Conservation (phyloP, 192 early-diverging fungal species). For the Linnemannia hyalina region DNA sequence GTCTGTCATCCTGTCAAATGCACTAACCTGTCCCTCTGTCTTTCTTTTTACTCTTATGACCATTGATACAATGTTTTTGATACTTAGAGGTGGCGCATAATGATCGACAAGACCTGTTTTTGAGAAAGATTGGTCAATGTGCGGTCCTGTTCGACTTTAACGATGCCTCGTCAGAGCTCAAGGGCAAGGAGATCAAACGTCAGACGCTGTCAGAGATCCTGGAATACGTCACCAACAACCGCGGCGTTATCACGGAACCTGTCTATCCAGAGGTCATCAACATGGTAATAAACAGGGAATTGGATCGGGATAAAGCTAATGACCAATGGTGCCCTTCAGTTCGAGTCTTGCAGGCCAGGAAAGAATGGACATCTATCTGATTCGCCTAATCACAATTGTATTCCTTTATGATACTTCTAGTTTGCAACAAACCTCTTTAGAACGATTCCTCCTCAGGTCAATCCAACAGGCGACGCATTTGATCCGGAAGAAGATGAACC, state of each 20-base stretch:
- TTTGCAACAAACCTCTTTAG: slow-evolving; percentile 95
- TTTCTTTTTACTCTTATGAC: not conserved
- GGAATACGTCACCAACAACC: slow-evolving; percentile 89
- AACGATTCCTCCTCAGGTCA: slow-evolving; percentile 94
- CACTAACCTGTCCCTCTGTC: not conserved
- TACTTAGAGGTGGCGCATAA: slow-evolving; percentile 78
- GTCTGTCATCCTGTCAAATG: not conserved
- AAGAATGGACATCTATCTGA: not conserved
- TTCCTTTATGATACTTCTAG: slow-evolving; percentile 46
- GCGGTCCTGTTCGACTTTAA: slow-evolving; percentile 94
- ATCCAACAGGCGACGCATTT: slow-evolving; percentile 93
- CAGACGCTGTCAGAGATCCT: slow-evolving; percentile 89
- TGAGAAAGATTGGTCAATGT: slow-evolving; percentile 93
- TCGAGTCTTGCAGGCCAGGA: not conserved
- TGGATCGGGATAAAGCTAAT: not conserved
- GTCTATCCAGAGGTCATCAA: slow-evolving; percentile 92
- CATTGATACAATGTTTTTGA: not conserved
- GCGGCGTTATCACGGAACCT: slow-evolving; percentile 86
- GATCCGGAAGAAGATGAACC: slow-evolving; percentile 99
- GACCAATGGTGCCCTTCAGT: not conserved
- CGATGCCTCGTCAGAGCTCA: slow-evolving; percentile 85
- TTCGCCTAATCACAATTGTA: not conserved
- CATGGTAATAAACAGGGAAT: slow-evolving; percentile 74
- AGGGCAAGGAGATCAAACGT: slow-evolving; percentile 96
- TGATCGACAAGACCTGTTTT: slow-evolving; percentile 88